phyloP scores from a whole-genome alignment of 2,329 filamentous ascomycete species.

The Phialophora macrospora region DNA sequence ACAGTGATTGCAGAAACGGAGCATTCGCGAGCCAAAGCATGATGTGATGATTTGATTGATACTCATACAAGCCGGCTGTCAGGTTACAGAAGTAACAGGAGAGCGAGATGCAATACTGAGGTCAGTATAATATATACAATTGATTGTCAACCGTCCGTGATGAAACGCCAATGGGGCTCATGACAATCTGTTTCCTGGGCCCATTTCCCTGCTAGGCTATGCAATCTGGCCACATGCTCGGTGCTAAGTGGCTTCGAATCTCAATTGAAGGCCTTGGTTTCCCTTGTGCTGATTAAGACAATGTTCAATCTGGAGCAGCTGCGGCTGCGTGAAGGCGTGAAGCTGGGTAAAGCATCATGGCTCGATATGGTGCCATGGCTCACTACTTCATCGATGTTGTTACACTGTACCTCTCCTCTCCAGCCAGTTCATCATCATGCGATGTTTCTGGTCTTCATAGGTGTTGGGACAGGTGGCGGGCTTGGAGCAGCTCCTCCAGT shows the following conservation, averaged over 20 bases:
- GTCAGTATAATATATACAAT: background rate
- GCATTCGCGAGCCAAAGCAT: background rate
- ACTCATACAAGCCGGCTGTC: background rate
- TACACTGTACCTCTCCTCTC: conserved; percentile 25
- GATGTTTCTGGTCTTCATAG: conserved; percentile 34
- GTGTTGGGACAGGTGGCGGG: conserved; percentile 19
- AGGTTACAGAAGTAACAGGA: background rate
- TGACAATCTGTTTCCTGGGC: background rate
- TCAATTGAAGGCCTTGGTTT: too few species aligned
- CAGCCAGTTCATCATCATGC: conserved; percentile 35
- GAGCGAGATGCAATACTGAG: background rate
- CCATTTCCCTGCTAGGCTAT: background rate
- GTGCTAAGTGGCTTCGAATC: background rate
- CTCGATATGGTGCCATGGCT: background rate
- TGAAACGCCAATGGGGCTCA: background rate
- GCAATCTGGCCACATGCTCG: background rate
- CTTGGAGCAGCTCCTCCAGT: conserved; percentile 21
- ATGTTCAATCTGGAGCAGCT: conserved; percentile 1
- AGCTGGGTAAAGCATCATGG: background rate
- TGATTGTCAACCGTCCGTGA: background rate
- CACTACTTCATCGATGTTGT: background rate
- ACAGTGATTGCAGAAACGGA: background rate
- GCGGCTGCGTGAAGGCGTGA: background rate
- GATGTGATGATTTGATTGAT: background rate
- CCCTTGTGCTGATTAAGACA: background rate